Evolutionary conservation across 129 eudicot genomes (phyloP).

Genomic region (Lonicera japonica): DNA sequence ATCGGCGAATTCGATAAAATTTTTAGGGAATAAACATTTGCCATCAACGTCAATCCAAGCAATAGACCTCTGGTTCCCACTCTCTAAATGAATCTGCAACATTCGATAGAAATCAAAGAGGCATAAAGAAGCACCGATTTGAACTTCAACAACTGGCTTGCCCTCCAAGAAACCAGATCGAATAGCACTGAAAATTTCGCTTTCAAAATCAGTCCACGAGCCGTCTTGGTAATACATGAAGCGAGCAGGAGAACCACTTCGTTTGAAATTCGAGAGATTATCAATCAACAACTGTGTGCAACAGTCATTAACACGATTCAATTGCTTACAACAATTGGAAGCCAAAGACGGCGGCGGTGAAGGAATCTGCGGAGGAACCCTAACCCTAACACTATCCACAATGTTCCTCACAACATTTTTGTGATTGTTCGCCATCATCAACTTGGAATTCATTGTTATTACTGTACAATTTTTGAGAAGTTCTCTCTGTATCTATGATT

Average conservation of each 20-base stretch:
- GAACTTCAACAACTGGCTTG: slow-evolving; percentile 20
- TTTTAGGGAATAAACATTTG: slow-evolving; percentile 32
- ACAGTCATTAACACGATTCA: not conserved
- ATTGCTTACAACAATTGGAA: not conserved
- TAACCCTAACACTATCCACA: slow-evolving; percentile 12
- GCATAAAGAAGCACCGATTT: slow-evolving; percentile 10
- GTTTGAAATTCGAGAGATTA: slow-evolving; percentile 30
- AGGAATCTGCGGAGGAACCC: not conserved
- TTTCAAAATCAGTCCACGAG: slow-evolving; percentile 27
- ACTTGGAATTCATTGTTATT: slow-evolving; percentile 8
- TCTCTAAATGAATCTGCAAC: slow-evolving; percentile 22
- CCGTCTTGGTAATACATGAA: slow-evolving; percentile 23
- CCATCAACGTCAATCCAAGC: slow-evolving; percentile 46
- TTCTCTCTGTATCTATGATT: not conserved
- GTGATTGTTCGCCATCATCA: slow-evolving; percentile 9
- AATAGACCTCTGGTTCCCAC: slow-evolving; percentile 24
- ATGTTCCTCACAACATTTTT: slow-evolving; percentile 4
- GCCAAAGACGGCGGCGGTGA: not conserved
- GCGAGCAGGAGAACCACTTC: slow-evolving; percentile 25
- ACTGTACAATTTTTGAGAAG: slow-evolving; percentile 23
- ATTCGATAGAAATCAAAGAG: slow-evolving; percentile 41
- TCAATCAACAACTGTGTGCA: slow-evolving; percentile 13
- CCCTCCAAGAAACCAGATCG: slow-evolving; percentile 16
- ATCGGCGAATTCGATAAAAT: slow-evolving; percentile 9
- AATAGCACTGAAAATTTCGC: slow-evolving; percentile 2